phyloP scores from a whole-genome alignment of 331 rosid species.

The Rosa hybrid region DNA sequence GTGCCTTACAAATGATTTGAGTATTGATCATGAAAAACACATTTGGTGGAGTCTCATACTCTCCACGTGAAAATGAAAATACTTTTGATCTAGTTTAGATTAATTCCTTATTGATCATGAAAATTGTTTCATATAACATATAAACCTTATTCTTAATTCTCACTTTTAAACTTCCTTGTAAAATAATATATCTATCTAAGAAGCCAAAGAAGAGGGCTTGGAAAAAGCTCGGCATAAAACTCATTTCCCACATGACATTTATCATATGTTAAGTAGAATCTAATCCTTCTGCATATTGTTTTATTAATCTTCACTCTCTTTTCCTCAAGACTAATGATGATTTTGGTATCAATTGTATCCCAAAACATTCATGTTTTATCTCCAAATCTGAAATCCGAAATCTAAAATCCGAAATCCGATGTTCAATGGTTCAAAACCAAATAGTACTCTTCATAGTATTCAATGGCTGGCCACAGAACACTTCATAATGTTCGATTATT shows the following conservation, averaged over 20 bases:
- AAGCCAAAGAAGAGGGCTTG: not conserved
- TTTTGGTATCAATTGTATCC: not conserved
- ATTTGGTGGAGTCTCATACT: not conserved
- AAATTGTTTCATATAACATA: not conserved
- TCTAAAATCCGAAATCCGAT: too few species aligned
- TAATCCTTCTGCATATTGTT: not conserved
- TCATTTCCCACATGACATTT: not conserved
- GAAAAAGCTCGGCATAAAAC: not conserved
- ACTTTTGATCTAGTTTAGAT: too few species aligned
- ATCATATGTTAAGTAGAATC: not conserved
- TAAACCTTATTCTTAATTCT: too few species aligned
- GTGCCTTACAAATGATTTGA: not conserved
- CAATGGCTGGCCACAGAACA: not conserved
- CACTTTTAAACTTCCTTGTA: not conserved
- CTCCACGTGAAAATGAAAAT: not conserved
- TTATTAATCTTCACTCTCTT: not conserved
- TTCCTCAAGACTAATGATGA: not conserved
- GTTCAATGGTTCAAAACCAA: not conserved
- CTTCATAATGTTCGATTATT: not conserved
- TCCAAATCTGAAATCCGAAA: not conserved
- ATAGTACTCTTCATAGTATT: not conserved
- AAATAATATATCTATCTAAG: too few species aligned
- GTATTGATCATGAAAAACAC: not conserved
- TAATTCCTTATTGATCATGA: not conserved
- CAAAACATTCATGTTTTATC: not conserved